These are phyloP conservation scores for Botrytis elliptica DNA, from an alignment of 2,329 filamentous ascomycete species.

Conservation along the genomic window DNA sequence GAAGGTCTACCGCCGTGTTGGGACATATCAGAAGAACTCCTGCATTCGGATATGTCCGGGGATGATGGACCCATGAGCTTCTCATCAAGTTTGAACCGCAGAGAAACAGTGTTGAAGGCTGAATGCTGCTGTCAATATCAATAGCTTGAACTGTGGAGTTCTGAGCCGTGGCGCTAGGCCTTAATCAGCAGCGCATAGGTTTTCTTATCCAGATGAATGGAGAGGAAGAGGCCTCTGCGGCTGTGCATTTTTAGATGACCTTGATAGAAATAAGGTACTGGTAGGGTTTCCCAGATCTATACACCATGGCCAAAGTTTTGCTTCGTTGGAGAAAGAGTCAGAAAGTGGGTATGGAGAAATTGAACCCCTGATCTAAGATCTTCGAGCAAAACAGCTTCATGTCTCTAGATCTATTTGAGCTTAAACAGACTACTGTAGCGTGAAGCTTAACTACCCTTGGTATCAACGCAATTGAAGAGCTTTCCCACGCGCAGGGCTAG, in stretches of 20 bases:
- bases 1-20: neutral
- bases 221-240: neutral
- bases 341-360: neutral
- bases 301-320: neutral
- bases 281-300: neutral
- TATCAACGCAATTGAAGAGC: neutral
- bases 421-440: neutral
- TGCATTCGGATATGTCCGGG: neutral
- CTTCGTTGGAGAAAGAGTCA: neutral
- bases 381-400: neutral
- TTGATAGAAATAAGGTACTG: neutral
- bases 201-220: neutral
- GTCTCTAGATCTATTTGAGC: neutral
- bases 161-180: neutral
- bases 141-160: conserved; percentile 1
- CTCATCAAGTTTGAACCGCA: neutral
- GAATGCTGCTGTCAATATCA: conserved; percentile 5
- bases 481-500: neutral
- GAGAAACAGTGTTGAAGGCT: neutral
- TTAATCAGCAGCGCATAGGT: neutral
- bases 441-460: neutral
- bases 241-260: neutral
- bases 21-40: neutral
- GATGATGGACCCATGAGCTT: neutral
- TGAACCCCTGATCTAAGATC: conserved; percentile 1